Percentiles rank a stretch among this genome's conserved stretches.
These are phyloP conservation scores for Trypanosoma mega DNA, from an alignment of 208 protist species.

Conservation along the genomic window DNA sequence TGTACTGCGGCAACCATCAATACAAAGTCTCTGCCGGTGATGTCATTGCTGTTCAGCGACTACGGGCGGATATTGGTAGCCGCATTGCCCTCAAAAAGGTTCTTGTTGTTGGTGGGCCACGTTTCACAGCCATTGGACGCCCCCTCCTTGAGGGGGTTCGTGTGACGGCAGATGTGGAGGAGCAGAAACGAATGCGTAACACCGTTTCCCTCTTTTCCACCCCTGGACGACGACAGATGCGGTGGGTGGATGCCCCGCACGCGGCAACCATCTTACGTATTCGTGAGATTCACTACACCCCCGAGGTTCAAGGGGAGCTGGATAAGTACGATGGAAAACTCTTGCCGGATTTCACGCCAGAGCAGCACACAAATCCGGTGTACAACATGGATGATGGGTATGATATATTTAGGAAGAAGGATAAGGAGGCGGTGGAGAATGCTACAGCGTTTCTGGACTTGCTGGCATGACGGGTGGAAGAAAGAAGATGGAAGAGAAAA, in stretches of 20 bases:
- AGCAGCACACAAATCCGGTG: slow-evolving; percentile 62
- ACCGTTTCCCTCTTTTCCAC: slow-evolving; percentile 81
- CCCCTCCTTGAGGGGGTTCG: slow-evolving; percentile 67
- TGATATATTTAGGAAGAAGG: slow-evolving; percentile 61
- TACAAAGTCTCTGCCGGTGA: slow-evolving; percentile 86
- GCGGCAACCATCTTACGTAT: slow-evolving; percentile 84
- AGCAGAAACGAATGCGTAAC: slow-evolving; percentile 90
- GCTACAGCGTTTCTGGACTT: slow-evolving; percentile 65
- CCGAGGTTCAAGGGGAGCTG: slow-evolving; percentile 68
- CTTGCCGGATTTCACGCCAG: slow-evolving; percentile 37
- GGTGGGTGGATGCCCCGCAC: slow-evolving; percentile 80
- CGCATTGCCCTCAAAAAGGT: slow-evolving; percentile 88
- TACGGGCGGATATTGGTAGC: slow-evolving; percentile 78
- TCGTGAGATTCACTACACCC: slow-evolving; percentile 67
- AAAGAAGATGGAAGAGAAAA: not conserved
- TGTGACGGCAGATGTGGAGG: slow-evolving; percentile 83
- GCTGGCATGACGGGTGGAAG: slow-evolving; percentile 21
- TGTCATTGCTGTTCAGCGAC: slow-evolving; percentile 81
- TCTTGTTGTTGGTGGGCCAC: slow-evolving; percentile 77
- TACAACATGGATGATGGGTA: slow-evolving; percentile 57
- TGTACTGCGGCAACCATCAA: slow-evolving; percentile 86
- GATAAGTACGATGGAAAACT: slow-evolving; percentile 83
- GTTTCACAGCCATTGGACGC: slow-evolving; percentile 88
- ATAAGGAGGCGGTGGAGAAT: slow-evolving; percentile 60
- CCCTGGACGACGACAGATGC: slow-evolving; percentile 51